Base-by-base conservation (phyloP, 768 basidiomycete species). In the Lanmaoa rubissima region DNA sequence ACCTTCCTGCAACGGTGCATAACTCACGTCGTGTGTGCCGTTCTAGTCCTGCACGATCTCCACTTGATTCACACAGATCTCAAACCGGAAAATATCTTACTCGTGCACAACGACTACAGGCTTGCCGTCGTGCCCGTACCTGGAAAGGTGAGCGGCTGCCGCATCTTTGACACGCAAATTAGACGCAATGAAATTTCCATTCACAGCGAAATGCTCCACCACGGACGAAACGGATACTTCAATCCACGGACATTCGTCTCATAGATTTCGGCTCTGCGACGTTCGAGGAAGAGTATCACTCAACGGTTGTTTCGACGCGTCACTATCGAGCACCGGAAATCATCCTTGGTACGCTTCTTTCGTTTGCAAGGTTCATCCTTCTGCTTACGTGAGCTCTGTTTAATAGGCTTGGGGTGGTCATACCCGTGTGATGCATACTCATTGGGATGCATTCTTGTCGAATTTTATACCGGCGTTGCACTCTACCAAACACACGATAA, bases 401-500 rank as follows among this genome's bases (percentile, higher is more conserved):
- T 41, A n/a, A 36, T 31, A 98, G 96, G 94, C 53, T 82, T 98
- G 58, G 94, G 95, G 51, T 99, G 97, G 97, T 95, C 93, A 43
- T 98, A 87, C 73, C 94, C 97, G 2, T 98, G 97, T 74, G 97
- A 99, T 74, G 92, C 94, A 34, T 99, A 97, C 75, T 99, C 97
- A 17, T 82, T 99, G 49, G 97, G 97, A 8, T 99, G 97, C 75
- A 99, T 99, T 63, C 84, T 99, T 26, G 95, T 99, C 55, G 97
- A 99, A 72, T 98, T 99, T 72, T 96, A 86, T 76, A 99, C 97
- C 17, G 97, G 97, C 28, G 85, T 94, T 35, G 97, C 97, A 9
- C 82, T 99, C n/a, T 99, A 97, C 76, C 97, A 99, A 74, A 98
- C 97, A 1, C 97, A 98, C 67, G 96, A 98, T 74, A 98, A 99